Conservation (phyloP, 768 basidiomycete species). For the Lepiota venenata region DNA sequence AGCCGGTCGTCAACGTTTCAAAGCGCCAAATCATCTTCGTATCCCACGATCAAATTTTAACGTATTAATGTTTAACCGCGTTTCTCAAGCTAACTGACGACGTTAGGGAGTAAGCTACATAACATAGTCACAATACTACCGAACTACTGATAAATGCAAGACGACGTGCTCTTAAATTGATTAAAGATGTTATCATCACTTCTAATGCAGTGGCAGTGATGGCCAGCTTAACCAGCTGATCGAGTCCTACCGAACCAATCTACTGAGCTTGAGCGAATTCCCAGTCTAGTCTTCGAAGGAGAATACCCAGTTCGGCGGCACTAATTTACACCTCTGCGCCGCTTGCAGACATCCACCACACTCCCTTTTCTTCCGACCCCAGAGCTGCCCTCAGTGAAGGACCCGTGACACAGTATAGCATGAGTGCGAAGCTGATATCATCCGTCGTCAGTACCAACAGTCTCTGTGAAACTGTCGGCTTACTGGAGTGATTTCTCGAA, state of each 20-base stretch:
- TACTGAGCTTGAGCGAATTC: background rate
- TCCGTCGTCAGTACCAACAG: background rate
- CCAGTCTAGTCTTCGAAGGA: slow-evolving; percentile 15
- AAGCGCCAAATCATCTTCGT: too few species aligned
- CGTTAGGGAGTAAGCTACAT: too few species aligned
- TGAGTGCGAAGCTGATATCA: slow-evolving; percentile 48
- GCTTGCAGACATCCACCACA: slow-evolving; percentile 16
- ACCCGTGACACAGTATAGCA: slow-evolving; percentile 34
- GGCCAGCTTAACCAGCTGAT: background rate
- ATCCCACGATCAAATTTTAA: slow-evolving; percentile 1
- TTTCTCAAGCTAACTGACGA: too few species aligned
- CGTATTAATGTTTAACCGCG: too few species aligned
- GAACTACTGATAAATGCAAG: too few species aligned
- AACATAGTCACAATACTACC: too few species aligned
- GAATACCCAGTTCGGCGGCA: slow-evolving; percentile 21
- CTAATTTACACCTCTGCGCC: slow-evolving; percentile 26
- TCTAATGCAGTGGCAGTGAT: background rate
- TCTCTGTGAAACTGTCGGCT: slow-evolving; percentile 14
- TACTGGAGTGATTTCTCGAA: slow-evolving; percentile 65
- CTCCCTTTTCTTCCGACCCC: slow-evolving; percentile 18
- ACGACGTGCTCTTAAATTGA: too few species aligned
- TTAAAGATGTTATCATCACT: too few species aligned
- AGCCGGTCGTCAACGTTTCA: background rate
- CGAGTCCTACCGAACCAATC: background rate
- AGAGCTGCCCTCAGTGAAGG: slow-evolving; percentile 20